Percentiles rank a stretch among this genome's conserved stretches.
phyloP scores from a whole-genome alignment of 2,329 filamentous ascomycete genomes.

The Neoascochyta sp. region DNA sequence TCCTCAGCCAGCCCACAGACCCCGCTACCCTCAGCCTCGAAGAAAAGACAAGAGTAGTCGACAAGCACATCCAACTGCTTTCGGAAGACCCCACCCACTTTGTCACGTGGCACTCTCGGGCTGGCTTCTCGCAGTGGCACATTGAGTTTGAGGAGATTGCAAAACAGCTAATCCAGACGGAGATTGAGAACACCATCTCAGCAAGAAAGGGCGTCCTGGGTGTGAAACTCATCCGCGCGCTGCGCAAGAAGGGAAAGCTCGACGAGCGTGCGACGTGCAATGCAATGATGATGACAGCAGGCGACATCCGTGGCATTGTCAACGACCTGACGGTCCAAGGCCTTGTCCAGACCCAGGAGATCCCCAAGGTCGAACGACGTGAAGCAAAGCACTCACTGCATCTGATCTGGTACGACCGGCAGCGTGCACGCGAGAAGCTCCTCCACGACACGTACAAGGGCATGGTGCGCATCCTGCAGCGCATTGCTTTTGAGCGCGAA shows the following conservation, averaged over 20 bases:
- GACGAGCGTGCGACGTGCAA: slow-evolving; percentile 86
- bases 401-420: slow-evolving; percentile 84
- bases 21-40: slow-evolving; percentile 22
- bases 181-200: slow-evolving; percentile 78
- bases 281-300: slow-evolving; percentile 77
- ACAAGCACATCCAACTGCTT: slow-evolving; percentile 70
- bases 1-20: slow-evolving; percentile 25
- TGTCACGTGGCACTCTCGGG: slow-evolving; percentile 61
- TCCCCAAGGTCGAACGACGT: slow-evolving; percentile 81
- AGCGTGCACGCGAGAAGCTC: slow-evolving; percentile 65
- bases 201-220: slow-evolving; percentile 72
- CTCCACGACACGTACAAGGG: slow-evolving; percentile 83
- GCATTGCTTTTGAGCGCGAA: slow-evolving; percentile 70
- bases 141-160: slow-evolving; percentile 77
- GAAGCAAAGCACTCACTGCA: slow-evolving; percentile 81
- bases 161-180: slow-evolving; percentile 65
- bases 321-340: slow-evolving; percentile 82
- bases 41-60: slow-evolving; percentile 45
- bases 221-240: slow-evolving; percentile 77
- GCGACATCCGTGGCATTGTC: slow-evolving; percentile 80
- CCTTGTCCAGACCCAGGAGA: slow-evolving; percentile 87
- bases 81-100: slow-evolving; percentile 65
- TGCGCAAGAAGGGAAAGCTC: slow-evolving; percentile 84
- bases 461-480: slow-evolving; percentile 81
- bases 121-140: slow-evolving; percentile 70